A percentile compares a stretch with the other conserved stretches of the same genome.
Conservation (phyloP, 2,329 filamentous ascomycete genomes). For the Teratosphaeria destructans region DNA sequence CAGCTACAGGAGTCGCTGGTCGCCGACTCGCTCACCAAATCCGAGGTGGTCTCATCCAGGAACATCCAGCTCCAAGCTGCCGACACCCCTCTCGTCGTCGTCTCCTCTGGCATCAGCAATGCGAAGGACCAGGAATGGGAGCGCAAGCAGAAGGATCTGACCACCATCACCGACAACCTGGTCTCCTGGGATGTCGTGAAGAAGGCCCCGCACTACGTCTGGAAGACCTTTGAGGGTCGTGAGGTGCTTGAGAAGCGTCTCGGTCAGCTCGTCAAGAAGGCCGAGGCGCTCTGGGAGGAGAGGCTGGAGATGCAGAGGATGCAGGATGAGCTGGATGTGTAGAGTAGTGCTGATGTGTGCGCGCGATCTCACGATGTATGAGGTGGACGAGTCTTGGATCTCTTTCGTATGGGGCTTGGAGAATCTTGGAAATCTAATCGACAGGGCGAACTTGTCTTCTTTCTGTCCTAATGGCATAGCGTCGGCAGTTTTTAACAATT, state of each 20-base stretch:
- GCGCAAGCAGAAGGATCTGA: constrained; percentile 73
- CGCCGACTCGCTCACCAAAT: constrained; percentile 70
- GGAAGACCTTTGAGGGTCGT: constrained; percentile 64
- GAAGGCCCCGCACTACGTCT: constrained; percentile 76
- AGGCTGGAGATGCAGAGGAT: neutral
- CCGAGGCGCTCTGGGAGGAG: neutral
- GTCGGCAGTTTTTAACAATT: neutral
- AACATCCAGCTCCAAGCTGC: constrained; percentile 76
- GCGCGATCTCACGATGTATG: neutral
- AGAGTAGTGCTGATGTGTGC: no score
- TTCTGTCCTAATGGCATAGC: neutral
- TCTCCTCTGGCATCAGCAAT: constrained; percentile 70
- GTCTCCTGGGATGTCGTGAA: constrained; percentile 78
- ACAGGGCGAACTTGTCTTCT: neutral
- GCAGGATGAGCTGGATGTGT: neutral
- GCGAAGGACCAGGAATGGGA: constrained; percentile 63
- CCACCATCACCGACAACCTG: constrained; percentile 67
- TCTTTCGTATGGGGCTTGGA: neutral
- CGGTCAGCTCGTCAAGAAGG: constrained; percentile 51
- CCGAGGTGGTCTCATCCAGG: constrained; percentile 67
- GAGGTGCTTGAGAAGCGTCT: constrained; percentile 69
- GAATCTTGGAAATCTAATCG: neutral
- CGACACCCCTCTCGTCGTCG: constrained; percentile 65
- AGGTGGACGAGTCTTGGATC: neutral
- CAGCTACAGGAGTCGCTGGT: constrained; percentile 89